Percentiles rank a stretch among this genome's conserved stretches.
Evolutionary conservation across 2,329 filamentous ascomycete species (phyloP).

Genomic region (Neophaeococcomyces mojaviensis): DNA sequence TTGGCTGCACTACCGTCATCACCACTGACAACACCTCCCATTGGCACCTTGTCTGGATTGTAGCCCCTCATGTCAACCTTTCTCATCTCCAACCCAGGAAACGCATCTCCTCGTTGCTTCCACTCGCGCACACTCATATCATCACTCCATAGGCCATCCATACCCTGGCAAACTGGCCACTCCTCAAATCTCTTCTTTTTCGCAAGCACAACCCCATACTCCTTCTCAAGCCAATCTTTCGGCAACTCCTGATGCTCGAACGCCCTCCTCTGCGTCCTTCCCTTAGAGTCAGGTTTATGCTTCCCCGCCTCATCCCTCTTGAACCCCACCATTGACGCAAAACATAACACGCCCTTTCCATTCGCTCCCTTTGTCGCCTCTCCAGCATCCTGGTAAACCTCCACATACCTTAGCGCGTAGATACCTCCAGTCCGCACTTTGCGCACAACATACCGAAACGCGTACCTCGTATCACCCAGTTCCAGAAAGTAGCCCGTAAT

Average conservation of each 20-base stretch:
- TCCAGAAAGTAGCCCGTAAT: slow-evolving; percentile 48
- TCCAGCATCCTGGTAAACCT: slow-evolving; percentile 41
- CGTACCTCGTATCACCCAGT: slow-evolving; percentile 38
- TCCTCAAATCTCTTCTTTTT: slow-evolving; percentile 28
- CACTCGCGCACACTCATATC: slow-evolving; percentile 24
- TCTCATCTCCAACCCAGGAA: slow-evolving; percentile 39
- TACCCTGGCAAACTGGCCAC: slow-evolving; percentile 27
- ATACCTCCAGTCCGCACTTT: slow-evolving; percentile 45
- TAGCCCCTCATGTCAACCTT: slow-evolving; percentile 48
- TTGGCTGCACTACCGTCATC: slow-evolving; percentile 22
- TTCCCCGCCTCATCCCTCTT: slow-evolving; percentile 15
- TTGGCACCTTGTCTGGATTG: slow-evolving; percentile 30
- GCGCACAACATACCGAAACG: slow-evolving; percentile 46
- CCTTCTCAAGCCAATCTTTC: slow-evolving; percentile 22
- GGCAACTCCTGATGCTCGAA: slow-evolving; percentile 22
- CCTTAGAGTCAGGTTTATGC: slow-evolving; percentile 3
- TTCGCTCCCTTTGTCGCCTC: not conserved
- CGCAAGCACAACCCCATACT: slow-evolving; percentile 26
- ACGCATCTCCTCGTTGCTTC: slow-evolving; percentile 25
- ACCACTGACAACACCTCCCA: slow-evolving; percentile 14
- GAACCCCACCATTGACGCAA: slow-evolving; percentile 18
- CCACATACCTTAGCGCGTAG: slow-evolving; percentile 46
- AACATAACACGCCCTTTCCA: slow-evolving; percentile 13
- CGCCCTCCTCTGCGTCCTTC: slow-evolving; percentile 9
- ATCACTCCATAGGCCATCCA: slow-evolving; percentile 33